These are phyloP conservation scores for Pugionium dolabratum DNA, from an alignment of 345 rosid genomes.

Conservation along the genomic window DNA sequence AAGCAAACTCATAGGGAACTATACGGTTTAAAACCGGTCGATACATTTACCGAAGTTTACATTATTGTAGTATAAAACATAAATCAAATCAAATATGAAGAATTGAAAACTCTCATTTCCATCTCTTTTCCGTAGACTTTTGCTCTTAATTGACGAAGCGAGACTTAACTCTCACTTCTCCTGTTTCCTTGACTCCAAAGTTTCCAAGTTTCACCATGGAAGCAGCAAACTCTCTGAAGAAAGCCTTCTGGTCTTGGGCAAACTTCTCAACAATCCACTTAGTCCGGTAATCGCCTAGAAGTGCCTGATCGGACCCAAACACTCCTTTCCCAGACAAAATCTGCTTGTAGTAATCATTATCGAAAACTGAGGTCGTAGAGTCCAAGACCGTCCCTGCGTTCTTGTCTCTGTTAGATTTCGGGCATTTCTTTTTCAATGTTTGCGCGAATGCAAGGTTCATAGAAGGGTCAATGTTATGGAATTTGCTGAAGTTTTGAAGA, in stretches of 20 bases:
- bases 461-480: slow-evolving; percentile 62
- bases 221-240: slow-evolving; percentile 64
- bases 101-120: slow-evolving; percentile 24
- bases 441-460: slow-evolving; percentile 53
- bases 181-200: slow-evolving; percentile 57
- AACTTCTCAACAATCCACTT: slow-evolving; percentile 61
- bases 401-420: slow-evolving; percentile 46
- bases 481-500: slow-evolving; percentile 58
- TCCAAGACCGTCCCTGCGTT: slow-evolving; percentile 73
- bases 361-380: slow-evolving; percentile 58
- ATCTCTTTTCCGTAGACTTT: neutral
- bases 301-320: slow-evolving; percentile 67
- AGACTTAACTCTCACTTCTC: slow-evolving; percentile 68
- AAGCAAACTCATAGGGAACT: slow-evolving; percentile 14
- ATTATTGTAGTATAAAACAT: slow-evolving; percentile 21
- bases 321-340: slow-evolving; percentile 58
- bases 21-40: neutral
- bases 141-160: slow-evolving; percentile 46
- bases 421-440: slow-evolving; percentile 53
- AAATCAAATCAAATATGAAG: slow-evolving; percentile 27
- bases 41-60: neutral
- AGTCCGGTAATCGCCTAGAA: slow-evolving; percentile 55
- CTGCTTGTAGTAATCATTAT: slow-evolving; percentile 67
- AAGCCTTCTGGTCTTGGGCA: slow-evolving; percentile 60
- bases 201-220: slow-evolving; percentile 80